Evolutionary conservation across 169 alveolate genomes (phyloP).

Genomic region (Eimeria praecox): DNA sequence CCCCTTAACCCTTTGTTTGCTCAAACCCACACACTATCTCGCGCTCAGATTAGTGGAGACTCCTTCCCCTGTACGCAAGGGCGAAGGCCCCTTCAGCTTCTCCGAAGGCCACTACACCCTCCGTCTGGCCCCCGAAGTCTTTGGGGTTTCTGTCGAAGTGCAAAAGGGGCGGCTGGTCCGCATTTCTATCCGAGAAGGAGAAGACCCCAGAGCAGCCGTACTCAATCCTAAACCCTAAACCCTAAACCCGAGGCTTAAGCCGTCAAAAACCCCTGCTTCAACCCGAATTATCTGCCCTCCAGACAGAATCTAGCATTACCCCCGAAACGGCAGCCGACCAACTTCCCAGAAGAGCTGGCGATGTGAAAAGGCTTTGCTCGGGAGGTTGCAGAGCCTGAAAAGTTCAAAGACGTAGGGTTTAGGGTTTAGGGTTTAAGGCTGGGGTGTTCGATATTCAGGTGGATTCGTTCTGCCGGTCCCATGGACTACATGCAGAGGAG

Average conservation of each 20-base stretch:
- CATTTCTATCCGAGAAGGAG: slow-evolving; percentile 79
- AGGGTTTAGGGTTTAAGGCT: background rate
- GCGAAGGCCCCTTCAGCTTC: slow-evolving; percentile 67
- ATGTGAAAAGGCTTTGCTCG: background rate
- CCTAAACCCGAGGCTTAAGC: too few species aligned
- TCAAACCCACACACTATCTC: background rate
- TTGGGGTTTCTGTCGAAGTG: slow-evolving; percentile 70
- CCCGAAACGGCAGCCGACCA: background rate
- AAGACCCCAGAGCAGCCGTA: slow-evolving; percentile 78
- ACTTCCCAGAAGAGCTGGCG: background rate
- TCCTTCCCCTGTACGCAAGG: background rate
- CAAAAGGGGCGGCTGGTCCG: slow-evolving; percentile 62
- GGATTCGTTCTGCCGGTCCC: slow-evolving; percentile 59
- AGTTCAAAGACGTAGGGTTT: background rate
- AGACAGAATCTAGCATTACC: background rate
- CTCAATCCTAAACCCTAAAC: background rate
- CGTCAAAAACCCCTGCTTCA: background rate
- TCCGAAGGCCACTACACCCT: slow-evolving; percentile 77
- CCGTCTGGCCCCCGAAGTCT: slow-evolving; percentile 78
- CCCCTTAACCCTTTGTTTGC: background rate
- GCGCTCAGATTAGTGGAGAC: slow-evolving; percentile 17
- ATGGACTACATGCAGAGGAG: slow-evolving; percentile 74
- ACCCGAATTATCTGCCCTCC: background rate
- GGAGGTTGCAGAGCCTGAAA: background rate
- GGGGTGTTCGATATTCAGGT: slow-evolving; percentile 42